phyloP scores from a whole-genome alignment of 257 asterid genomes.

The Salvia miltiorrhiza region DNA sequence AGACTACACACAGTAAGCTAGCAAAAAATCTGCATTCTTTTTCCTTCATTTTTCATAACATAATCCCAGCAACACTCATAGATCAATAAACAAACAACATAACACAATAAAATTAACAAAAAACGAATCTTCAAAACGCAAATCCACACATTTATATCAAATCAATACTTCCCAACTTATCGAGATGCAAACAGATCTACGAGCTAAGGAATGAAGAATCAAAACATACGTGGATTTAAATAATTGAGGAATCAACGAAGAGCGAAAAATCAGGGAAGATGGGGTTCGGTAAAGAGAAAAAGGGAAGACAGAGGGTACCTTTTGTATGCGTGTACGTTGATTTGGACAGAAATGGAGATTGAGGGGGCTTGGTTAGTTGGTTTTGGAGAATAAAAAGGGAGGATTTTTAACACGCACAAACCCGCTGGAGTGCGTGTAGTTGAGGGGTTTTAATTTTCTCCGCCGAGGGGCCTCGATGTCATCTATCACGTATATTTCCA shows the following conservation, averaged over 20 bases:
- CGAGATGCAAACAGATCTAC: neutral
- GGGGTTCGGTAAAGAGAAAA: neutral
- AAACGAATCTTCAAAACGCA: neutral
- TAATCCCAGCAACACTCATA: neutral
- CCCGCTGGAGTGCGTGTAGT: conserved; percentile 6
- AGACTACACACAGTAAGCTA: neutral
- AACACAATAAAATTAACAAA: neutral
- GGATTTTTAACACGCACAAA: neutral
- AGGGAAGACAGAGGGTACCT: neutral
- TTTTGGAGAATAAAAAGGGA: conserved; percentile 11
- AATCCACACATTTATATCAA: neutral
- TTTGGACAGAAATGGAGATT: neutral
- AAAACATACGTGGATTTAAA: neutral
- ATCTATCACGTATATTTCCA: conserved; percentile 10
- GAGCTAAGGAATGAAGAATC: neutral
- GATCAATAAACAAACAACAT: neutral
- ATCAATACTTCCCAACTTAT: neutral
- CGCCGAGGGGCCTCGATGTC: conserved; percentile 15
- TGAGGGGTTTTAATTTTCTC: conserved; percentile 8
- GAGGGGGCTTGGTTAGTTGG: neutral
- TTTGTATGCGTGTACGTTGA: neutral
- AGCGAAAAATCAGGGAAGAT: neutral
- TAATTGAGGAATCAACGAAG: neutral
- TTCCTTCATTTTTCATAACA: neutral
- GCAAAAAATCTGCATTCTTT: neutral